Percentiles rank a stretch among this genome's conserved stretches.
These are phyloP conservation scores for Coemansia sp. DNA, from an alignment of 192 early-diverging fungal genomes.

Conservation along the genomic window DNA sequence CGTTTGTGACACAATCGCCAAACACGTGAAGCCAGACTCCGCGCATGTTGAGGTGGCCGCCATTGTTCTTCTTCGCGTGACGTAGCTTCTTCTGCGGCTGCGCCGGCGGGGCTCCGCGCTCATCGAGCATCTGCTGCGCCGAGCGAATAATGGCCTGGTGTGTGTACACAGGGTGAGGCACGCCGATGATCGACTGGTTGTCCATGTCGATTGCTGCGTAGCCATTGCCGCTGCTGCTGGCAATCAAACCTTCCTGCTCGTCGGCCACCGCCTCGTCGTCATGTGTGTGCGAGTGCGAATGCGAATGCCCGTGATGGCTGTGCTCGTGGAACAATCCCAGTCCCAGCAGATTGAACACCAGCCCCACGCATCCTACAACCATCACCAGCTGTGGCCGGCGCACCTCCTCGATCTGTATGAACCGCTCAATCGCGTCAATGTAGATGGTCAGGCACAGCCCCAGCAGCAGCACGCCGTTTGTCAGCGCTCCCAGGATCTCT, in stretches of 20 bases:
- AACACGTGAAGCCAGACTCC: constrained; percentile 88
- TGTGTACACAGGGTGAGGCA: constrained; percentile 55
- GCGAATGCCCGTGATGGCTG: constrained; percentile 58
- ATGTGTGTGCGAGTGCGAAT: constrained; percentile 39
- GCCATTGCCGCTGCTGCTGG: background rate
- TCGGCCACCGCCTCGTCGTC: constrained; percentile 40
- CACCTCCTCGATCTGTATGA: constrained; percentile 68
- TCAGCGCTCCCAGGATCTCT: constrained; percentile 88
- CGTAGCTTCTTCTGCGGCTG: constrained; percentile 3
- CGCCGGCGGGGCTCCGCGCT: constrained; percentile 15
- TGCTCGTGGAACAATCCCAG: constrained; percentile 80
- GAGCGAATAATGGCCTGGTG: constrained; percentile 57
- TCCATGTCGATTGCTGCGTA: constrained; percentile 24
- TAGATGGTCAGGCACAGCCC: constrained; percentile 89
- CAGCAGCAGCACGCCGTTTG: constrained; percentile 88
- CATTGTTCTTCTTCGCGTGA: constrained; percentile 11
- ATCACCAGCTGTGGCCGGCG: constrained; percentile 72
- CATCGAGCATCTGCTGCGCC: constrained; percentile 43
- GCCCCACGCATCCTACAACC: constrained; percentile 74
- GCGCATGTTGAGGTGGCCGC: constrained; percentile 64
- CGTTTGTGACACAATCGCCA: constrained; percentile 83
- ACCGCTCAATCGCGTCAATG: constrained; percentile 82
- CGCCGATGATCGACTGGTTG: constrained; percentile 55
- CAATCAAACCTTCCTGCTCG: constrained; percentile 40
- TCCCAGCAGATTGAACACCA: constrained; percentile 76